phyloP scores from a whole-genome alignment of 768 basidiomycete species.

The Suillus tomentosus region DNA sequence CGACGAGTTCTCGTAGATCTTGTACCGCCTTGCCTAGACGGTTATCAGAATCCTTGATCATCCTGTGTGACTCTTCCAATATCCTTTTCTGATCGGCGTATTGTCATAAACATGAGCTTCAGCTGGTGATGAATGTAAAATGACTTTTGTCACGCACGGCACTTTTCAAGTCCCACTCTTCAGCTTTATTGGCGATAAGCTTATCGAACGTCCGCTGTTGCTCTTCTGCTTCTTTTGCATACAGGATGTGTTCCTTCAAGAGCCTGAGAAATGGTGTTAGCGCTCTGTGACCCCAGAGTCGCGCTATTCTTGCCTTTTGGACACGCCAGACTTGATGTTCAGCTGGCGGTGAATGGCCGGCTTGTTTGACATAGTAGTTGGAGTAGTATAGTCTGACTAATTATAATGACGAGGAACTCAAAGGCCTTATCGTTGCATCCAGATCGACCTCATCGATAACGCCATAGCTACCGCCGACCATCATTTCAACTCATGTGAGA shows the following conservation, averaged over 20 bases:
- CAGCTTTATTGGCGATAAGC: slow-evolving; percentile 57
- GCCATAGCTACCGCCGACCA: background rate
- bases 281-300: background rate
- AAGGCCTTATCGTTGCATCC: background rate
- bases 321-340: slow-evolving; percentile 69
- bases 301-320: slow-evolving; percentile 7
- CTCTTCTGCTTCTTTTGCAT: slow-evolving; percentile 64
- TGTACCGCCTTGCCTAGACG: slow-evolving; percentile 63
- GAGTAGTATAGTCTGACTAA: background rate
- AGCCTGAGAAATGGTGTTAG: slow-evolving; percentile 44
- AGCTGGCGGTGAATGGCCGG: slow-evolving; percentile 60
- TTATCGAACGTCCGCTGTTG: slow-evolving; percentile 62
- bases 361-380: slow-evolving; percentile 13
- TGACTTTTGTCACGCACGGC: slow-evolving; percentile 47
- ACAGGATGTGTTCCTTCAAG: slow-evolving; percentile 66
- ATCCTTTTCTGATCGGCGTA: slow-evolving; percentile 52
- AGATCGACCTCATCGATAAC: slow-evolving; percentile 9
- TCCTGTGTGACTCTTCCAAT: slow-evolving; percentile 77
- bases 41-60: slow-evolving; percentile 68
- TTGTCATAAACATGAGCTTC: slow-evolving; percentile 3
- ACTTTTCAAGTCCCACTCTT: slow-evolving; percentile 80
- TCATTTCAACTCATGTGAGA: background rate
- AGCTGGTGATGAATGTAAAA: slow-evolving; percentile 11
- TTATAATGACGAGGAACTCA: background rate
- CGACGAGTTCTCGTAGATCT: slow-evolving; percentile 68